Evolutionary conservation across 2,329 filamentous ascomycete species (phyloP), one percentile per base, ranked within the genome.

Genomic region (Colletotrichum brevisporum): DNA sequence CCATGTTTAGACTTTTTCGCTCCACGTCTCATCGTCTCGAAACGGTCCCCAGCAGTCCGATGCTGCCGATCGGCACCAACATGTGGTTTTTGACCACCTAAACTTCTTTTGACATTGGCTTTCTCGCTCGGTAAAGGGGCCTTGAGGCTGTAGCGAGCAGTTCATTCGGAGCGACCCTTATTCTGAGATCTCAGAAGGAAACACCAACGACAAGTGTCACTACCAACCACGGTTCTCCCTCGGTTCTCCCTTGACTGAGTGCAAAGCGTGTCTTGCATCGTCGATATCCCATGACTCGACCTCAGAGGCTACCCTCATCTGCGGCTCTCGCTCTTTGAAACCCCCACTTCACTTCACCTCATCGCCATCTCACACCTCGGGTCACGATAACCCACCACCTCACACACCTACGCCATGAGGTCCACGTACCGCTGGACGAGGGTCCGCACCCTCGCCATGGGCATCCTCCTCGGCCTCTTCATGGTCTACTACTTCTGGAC

Each of bases 391-490:
- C 18, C 27, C 36, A 3, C 3, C 27, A 50, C 15, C 27, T 56
- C 52, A 39, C 52, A 18, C 13, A 16, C 26, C 9, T 6, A 13
- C 60, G 43, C 16, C 26, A 63, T 63, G 52, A 31, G 26, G 41
- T 24, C 45, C 3, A 52, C 39, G 41, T 60, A 69, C 62, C 67
- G 67, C 56, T 61, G 67, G 67, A 48, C 51, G 6, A 55, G 67
- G 41, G 67, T 67, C 24, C 67, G 67, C 31, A 55, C 62, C 21
- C 56, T 61, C 51, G 26, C 48, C 45, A 27, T 60, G 27, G 15
- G 8, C 51, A 18, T 61, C 45, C 10, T 64, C 51, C 27, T 50
- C 9, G 47, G 58, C 18, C 31, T 39, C 16, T 36, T 21, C 10
- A 18, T 69, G 36, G 4, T 61, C 56, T 69, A 67, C 43, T 67